These are phyloP conservation scores for Fusarium papillatum DNA, from an alignment of 2,329 filamentous ascomycete genomes.

Conservation along the genomic window DNA sequence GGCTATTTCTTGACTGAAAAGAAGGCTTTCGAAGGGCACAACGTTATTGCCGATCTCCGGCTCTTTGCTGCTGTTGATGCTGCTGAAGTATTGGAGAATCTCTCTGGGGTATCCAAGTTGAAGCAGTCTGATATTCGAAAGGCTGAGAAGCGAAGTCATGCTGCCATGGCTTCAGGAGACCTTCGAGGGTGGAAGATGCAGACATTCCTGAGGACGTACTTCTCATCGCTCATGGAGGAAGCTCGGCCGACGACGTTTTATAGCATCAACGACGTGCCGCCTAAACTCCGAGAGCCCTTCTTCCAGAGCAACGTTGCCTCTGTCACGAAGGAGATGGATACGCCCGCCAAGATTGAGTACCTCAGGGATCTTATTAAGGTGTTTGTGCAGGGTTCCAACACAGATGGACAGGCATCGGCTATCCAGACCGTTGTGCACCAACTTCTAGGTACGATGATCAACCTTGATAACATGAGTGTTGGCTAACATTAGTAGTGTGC, in stretches of 20 bases:
- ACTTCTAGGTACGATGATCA: constrained; percentile 51
- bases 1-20: constrained; percentile 47
- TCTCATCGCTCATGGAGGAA: constrained; percentile 48
- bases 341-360: constrained; percentile 52
- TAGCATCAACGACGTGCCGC: constrained; percentile 44
- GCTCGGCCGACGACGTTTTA: constrained; percentile 52
- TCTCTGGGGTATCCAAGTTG: constrained; percentile 38
- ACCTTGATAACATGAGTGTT: not conserved
- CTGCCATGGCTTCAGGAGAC: constrained; percentile 51
- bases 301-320: constrained; percentile 49
- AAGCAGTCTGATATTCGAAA: constrained; percentile 50
- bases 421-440: constrained; percentile 57
- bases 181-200: constrained; percentile 61
- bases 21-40: constrained; percentile 44
- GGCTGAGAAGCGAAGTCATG: constrained; percentile 51
- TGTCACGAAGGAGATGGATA: constrained; percentile 49
- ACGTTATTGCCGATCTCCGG: constrained; percentile 39
- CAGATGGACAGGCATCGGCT: constrained; percentile 58
- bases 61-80: constrained; percentile 53
- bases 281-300: constrained; percentile 47
- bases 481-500: constrained; percentile 40
- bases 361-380: constrained; percentile 53
- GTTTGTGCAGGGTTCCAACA: constrained; percentile 46
- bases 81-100: constrained; percentile 36
- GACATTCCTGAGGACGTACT: constrained; percentile 56